These are phyloP conservation scores for Boletus reticulatus DNA, from an alignment of 768 basidiomycete species.

Conservation along the genomic window DNA sequence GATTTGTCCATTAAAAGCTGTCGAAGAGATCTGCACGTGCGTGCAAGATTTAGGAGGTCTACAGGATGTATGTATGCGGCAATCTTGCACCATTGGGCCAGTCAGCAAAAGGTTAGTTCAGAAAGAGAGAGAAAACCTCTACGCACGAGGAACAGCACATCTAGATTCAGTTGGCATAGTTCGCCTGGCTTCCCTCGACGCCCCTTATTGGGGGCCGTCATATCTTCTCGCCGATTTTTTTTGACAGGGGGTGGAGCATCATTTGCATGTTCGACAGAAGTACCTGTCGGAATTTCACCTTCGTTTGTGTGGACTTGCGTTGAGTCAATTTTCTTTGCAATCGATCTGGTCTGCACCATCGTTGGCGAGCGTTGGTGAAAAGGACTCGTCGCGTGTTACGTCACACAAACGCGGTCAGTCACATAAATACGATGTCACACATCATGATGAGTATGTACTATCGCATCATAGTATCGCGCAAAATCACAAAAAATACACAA, in stretches of 20 bases:
- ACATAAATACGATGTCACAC: too few relatives aligned
- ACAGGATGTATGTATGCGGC: conserved; percentile 38
- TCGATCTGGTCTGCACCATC: conserved; percentile 1
- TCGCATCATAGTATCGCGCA: too few relatives aligned
- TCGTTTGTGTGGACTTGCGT: not conserved
- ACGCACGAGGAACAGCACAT: conserved; percentile 7
- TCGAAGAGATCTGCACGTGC: conserved; percentile 41
- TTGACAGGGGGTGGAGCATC: not conserved
- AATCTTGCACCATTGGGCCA: conserved; percentile 31
- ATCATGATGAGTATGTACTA: too few relatives aligned
- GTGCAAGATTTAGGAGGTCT: conserved; percentile 33
- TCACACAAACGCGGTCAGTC: too few relatives aligned
- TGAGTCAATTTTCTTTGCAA: not conserved
- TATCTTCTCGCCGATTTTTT: not conserved
- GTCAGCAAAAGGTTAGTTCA: not conserved
- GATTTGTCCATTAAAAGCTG: conserved; percentile 34
- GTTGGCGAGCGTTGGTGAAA: not conserved
- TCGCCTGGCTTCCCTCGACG: not conserved
- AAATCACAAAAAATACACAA: too few relatives aligned
- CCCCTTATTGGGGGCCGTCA: not conserved
- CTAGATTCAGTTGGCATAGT: conserved; percentile 12
- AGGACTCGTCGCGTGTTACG: too few relatives aligned
- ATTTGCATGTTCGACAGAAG: not conserved
- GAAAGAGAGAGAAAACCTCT: not conserved
- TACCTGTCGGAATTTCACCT: too few relatives aligned